phyloP scores from a whole-genome alignment of 148 eudicot species.

The Vaccinium macrocarpon region DNA sequence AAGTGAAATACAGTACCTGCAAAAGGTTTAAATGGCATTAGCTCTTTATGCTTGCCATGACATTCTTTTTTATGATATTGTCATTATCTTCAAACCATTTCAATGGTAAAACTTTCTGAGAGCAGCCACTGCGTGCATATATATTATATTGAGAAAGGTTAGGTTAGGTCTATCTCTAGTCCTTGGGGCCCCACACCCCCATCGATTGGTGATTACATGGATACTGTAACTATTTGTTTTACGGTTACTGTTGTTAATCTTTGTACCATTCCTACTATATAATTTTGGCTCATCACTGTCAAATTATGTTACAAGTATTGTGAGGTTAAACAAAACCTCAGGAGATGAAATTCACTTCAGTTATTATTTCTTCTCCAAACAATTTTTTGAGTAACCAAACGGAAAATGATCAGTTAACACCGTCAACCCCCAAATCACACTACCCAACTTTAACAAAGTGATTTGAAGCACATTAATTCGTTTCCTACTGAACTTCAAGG shows the following conservation, averaged over 20 bases:
- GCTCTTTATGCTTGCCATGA: neutral
- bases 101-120: neutral
- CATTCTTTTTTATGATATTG: neutral
- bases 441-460: neutral
- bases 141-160: neutral
- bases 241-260: neutral
- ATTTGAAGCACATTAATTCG: neutral
- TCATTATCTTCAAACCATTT: neutral
- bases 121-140: neutral
- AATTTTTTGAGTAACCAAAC: neutral
- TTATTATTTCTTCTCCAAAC: neutral
- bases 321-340: neutral
- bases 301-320: neutral
- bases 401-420: too few relatives aligned
- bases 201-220: neutral
- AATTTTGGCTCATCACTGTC: neutral
- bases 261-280: neutral
- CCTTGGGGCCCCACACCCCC: neutral
- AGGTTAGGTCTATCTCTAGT: neutral
- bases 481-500: neutral
- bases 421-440: neutral
- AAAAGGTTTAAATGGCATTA: conserved; percentile 39
- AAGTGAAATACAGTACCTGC: conserved; percentile 99
- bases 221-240: neutral
- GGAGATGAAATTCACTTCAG: neutral